Conservation (phyloP, 2,329 filamentous ascomycete genomes). For the Decorospora gaudefroyi region DNA sequence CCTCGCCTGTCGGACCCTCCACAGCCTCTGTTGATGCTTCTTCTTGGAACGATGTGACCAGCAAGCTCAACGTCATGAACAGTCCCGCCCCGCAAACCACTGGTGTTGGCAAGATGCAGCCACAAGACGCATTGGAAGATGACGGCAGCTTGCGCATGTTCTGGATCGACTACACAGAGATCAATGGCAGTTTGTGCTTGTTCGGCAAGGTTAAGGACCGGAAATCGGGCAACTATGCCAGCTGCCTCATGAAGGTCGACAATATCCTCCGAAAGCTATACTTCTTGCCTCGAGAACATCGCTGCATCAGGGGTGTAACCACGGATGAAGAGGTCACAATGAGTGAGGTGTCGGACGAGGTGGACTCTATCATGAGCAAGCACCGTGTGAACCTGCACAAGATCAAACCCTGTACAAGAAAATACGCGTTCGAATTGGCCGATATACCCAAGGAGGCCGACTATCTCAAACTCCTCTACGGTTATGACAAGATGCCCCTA, state of each 20-base stretch:
- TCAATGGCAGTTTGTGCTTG: constrained; percentile 87
- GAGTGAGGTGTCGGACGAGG: constrained; percentile 86
- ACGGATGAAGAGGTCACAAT: constrained; percentile 81
- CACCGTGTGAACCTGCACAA: constrained; percentile 88
- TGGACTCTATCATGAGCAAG: constrained; percentile 84
- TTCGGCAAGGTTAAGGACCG: constrained; percentile 97
- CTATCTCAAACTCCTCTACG: constrained; percentile 95
- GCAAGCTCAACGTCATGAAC: constrained; percentile 82
- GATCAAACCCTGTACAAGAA: constrained; percentile 85
- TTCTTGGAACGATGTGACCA: constrained; percentile 85
- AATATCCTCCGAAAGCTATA: constrained; percentile 91
- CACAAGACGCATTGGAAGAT: constrained; percentile 85
- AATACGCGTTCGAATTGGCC: constrained; percentile 92
- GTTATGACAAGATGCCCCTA: constrained; percentile 80
- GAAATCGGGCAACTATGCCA: constrained; percentile 75
- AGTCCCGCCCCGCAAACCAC: constrained; percentile 68
- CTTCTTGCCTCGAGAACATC: constrained; percentile 79
- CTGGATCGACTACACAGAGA: constrained; percentile 94
- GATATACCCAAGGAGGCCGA: constrained; percentile 85
- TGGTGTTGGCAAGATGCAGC: constrained; percentile 77
- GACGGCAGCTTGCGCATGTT: constrained; percentile 93
- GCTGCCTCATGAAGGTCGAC: constrained; percentile 94
- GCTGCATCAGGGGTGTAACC: constrained; percentile 63
- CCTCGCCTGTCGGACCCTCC: constrained; percentile 70
- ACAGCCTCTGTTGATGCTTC: constrained; percentile 68